Conservation (phyloP, 2,329 filamentous ascomycete genomes). For the Nemania sp. region DNA sequence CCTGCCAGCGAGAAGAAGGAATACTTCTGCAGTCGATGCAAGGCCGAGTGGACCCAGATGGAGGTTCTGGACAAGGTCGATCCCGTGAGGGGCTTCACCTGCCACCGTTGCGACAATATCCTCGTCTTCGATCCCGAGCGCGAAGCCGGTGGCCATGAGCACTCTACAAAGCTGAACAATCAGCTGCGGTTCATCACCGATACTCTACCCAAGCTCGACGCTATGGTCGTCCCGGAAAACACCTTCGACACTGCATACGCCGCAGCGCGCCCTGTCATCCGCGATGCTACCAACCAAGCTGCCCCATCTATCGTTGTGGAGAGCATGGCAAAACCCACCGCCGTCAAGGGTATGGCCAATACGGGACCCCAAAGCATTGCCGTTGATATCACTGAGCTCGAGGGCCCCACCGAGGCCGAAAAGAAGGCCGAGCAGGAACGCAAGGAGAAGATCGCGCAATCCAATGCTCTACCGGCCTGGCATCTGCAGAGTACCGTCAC, state of each 20-base stretch:
- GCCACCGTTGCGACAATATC: conserved; percentile 72
- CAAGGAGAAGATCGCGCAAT: conserved; percentile 66
- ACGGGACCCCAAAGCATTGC: conserved; percentile 70
- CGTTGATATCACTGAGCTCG: conserved; percentile 68
- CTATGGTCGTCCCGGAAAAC: conserved; percentile 72
- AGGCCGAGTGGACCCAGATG: conserved; percentile 83
- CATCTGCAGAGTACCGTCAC: conserved; percentile 72
- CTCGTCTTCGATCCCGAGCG: conserved; percentile 69
- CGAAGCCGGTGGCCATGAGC: conserved; percentile 70
- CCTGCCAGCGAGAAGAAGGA: conserved; percentile 88
- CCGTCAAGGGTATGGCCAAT: conserved; percentile 69
- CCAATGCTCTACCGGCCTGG: conserved; percentile 73
- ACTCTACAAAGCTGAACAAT: conserved; percentile 73
- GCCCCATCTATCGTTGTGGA: conserved; percentile 63
- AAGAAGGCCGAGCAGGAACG: conserved; percentile 65
- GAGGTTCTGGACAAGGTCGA: conserved; percentile 82
- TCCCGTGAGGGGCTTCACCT: conserved; percentile 70
- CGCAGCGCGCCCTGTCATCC: conserved; percentile 64
- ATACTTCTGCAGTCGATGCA: conserved; percentile 81
- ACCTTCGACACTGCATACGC: conserved; percentile 71
- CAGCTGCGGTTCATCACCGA: conserved; percentile 80
- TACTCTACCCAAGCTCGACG: conserved; percentile 75
- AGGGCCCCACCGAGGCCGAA: conserved; percentile 68
- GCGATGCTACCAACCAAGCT: conserved; percentile 69
- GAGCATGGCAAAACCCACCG: conserved; percentile 58